Evolutionary conservation across 441 rosid genomes (phyloP).

Genomic region (Bruguiera hainesii): DNA sequence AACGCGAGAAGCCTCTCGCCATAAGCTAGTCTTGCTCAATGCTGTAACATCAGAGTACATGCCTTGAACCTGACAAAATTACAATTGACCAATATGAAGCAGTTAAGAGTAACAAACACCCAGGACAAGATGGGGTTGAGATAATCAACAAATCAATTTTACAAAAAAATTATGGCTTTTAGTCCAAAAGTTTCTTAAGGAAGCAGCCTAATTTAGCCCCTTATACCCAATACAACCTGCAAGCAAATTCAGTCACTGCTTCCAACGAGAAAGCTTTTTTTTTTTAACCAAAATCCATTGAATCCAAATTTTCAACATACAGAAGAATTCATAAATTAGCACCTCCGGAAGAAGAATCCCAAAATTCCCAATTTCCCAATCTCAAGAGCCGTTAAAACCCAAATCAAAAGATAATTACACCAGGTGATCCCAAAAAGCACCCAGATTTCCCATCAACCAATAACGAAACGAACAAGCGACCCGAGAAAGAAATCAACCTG

Average conservation of each 20-base stretch:
- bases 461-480: not conserved
- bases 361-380: not conserved
- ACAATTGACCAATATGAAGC: not conserved
- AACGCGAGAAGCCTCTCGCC: constrained; percentile 75
- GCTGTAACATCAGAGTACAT: constrained; percentile 73
- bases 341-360: not conserved
- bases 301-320: not conserved
- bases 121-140: not conserved
- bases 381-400: too few species aligned
- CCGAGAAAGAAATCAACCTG: constrained; percentile 45
- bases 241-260: too few species aligned
- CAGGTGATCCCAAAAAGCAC: not conserved
- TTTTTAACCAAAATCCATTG: too few species aligned
- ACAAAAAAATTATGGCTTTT: not conserved
- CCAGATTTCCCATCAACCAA: not conserved
- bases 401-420: constrained; percentile 8
- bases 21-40: constrained; percentile 54
- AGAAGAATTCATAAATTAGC: not conserved
- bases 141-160: not conserved
- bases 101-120: constrained; percentile 2
- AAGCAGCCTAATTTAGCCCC: too few species aligned
- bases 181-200: too few species aligned
- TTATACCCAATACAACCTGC: too few species aligned
- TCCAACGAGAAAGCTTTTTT: too few species aligned
- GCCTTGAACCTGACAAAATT: constrained; percentile 72